phyloP scores from a whole-genome alignment of 129 eudicot genomes.

The Escallonia rubra region DNA sequence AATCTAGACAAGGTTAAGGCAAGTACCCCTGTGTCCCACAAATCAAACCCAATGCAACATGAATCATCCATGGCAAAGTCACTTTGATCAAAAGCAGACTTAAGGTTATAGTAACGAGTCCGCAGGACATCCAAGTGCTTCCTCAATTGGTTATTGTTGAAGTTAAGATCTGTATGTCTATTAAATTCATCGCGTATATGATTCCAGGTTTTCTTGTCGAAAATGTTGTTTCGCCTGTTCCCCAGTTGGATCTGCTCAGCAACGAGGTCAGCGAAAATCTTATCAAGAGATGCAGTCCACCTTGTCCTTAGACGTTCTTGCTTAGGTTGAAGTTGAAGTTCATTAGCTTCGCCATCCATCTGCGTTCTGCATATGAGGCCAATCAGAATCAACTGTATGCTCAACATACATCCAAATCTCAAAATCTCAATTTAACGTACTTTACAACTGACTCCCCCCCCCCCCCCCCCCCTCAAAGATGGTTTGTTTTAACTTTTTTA shows the following conservation, averaged over 20 bases:
- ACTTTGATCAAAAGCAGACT: conserved; percentile 31
- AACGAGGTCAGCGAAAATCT: conserved; percentile 57
- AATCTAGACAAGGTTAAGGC: background rate
- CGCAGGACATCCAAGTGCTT: conserved; percentile 55
- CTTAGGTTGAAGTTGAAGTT: conserved; percentile 39
- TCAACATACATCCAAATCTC: too few relatives aligned
- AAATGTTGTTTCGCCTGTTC: conserved; percentile 45
- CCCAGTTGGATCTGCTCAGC: conserved; percentile 50
- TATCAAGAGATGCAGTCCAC: conserved; percentile 62
- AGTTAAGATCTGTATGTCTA: conserved; percentile 38
- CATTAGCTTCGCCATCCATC: conserved; percentile 48
- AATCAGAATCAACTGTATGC: too few relatives aligned
- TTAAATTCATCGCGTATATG: conserved; percentile 51
- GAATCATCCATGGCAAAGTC: conserved; percentile 32
- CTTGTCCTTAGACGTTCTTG: conserved; percentile 62
- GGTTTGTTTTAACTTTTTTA: too few relatives aligned
- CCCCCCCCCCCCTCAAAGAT: too few relatives aligned
- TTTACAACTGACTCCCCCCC: too few relatives aligned
- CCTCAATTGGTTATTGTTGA: conserved; percentile 54
- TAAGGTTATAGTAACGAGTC: conserved; percentile 36
- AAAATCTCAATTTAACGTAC: too few relatives aligned
- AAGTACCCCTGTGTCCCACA: conserved; percentile 54
- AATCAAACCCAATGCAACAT: conserved; percentile 44
- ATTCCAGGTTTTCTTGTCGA: conserved; percentile 66
- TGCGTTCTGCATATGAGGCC: background rate